Conservation (phyloP, 139 green algal species). For the Edaphochlamys debaryana region DNA sequence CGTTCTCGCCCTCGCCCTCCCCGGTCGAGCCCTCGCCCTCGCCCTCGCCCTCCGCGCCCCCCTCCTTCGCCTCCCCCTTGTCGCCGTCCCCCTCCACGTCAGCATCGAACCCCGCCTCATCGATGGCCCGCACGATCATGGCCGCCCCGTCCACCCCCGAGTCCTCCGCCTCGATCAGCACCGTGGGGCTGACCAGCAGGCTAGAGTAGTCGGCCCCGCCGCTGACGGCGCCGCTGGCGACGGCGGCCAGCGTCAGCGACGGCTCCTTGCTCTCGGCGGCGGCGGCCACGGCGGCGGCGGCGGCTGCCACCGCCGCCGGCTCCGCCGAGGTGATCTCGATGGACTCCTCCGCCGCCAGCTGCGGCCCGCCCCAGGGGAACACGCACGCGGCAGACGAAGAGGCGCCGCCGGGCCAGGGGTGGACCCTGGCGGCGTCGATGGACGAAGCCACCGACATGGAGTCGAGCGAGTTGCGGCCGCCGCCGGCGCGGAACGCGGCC, state of each 20-base stretch:
- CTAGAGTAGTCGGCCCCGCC: not conserved
- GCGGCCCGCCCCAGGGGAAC: no score
- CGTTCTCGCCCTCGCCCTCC: no score
- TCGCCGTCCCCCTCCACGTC: not conserved
- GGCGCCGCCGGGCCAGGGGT: not conserved
- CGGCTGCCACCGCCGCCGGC: not conserved
- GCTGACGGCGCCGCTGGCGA: not conserved
- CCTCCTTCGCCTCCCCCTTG: not conserved
- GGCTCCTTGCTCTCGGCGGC: not conserved
- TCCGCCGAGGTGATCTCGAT: constrained; percentile 22
- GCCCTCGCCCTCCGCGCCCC: not conserved
- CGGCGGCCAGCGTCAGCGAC: no score
- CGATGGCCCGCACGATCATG: no score
- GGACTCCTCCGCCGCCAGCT: not conserved
- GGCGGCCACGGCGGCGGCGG: not conserved
- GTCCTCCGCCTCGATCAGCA: not conserved
- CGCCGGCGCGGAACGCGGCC: no score
- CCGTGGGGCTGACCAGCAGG: not conserved
- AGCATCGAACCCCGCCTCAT: not conserved
- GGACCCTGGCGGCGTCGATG: not conserved
- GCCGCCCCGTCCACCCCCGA: no score
- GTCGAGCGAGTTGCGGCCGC: no score
- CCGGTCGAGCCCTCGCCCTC: not conserved
- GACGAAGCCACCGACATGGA: not conserved
- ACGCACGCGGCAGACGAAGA: not conserved